A percentile compares a stretch with the other conserved stretches of the same genome.
phyloP scores from a whole-genome alignment of 192 early-diverging fungal genomes.

The Jimgerdemannia flammicorona region DNA sequence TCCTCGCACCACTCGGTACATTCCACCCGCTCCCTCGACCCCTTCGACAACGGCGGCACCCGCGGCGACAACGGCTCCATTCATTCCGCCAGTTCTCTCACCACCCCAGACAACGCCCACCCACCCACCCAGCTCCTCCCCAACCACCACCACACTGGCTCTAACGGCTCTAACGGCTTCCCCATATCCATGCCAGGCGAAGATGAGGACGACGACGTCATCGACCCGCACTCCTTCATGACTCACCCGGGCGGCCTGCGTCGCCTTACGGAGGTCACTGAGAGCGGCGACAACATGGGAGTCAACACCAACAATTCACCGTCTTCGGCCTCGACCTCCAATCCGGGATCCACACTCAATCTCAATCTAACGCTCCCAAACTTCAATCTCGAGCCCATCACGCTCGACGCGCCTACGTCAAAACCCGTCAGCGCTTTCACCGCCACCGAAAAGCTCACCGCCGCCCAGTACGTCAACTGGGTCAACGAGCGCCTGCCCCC shows the following conservation, averaged over 20 bases:
- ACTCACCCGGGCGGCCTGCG: slow-evolving; percentile 6
- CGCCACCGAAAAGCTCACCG: slow-evolving; percentile 14
- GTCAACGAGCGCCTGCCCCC: slow-evolving; percentile 39
- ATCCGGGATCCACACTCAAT: no score
- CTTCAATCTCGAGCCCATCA: no score
- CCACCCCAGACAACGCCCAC: no score
- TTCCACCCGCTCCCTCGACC: slow-evolving; percentile 1
- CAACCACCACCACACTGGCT: neutral
- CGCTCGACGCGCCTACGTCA: neutral
- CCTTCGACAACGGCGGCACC: slow-evolving; percentile 20
- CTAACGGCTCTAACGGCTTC: neutral
- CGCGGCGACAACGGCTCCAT: no score
- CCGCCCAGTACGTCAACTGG: slow-evolving; percentile 43
- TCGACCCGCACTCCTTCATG: slow-evolving; percentile 3
- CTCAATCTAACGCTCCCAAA: no score
- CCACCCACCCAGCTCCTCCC: neutral
- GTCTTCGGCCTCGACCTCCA: no score
- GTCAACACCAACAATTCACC: no score
- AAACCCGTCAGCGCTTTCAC: neutral
- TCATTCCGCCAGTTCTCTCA: neutral
- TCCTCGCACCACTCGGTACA: no score
- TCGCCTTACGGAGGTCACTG: neutral
- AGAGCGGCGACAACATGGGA: neutral
- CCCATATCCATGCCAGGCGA: neutral
- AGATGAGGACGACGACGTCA: slow-evolving; percentile 18